These are phyloP conservation scores for Podila epigama DNA, from an alignment of 192 early-diverging fungal species.

Conservation along the genomic window DNA sequence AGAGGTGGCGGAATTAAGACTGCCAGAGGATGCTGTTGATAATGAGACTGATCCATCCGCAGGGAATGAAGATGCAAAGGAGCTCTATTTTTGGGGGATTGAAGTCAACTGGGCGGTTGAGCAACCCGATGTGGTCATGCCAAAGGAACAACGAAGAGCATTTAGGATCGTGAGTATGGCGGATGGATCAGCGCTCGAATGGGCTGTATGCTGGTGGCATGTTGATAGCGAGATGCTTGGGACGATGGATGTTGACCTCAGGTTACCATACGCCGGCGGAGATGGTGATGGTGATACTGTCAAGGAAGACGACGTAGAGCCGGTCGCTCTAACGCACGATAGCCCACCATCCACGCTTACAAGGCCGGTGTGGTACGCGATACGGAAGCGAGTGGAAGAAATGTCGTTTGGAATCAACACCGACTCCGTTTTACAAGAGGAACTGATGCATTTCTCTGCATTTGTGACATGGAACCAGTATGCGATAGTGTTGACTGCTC, in stretches of 20 bases:
- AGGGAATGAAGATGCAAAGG: background rate
- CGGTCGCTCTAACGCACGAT: too few relatives aligned
- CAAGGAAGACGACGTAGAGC: too few relatives aligned
- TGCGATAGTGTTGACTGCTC: constrained; percentile 11
- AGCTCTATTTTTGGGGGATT: constrained; percentile 37
- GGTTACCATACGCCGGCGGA: too few relatives aligned
- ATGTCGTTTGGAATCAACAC: constrained; percentile 4
- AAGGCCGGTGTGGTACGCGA: background rate
- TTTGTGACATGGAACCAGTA: constrained; percentile 44
- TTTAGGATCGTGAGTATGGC: constrained; percentile 40
- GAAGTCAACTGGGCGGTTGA: constrained; percentile 36
- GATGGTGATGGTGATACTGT: constrained; percentile 2
- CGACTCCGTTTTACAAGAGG: background rate
- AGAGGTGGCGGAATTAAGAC: constrained; percentile 20
- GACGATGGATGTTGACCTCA: background rate
- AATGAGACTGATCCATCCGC: background rate
- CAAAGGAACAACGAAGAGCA: background rate
- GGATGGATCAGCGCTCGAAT: constrained; percentile 18
- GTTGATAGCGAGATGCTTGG: constrained; percentile 9
- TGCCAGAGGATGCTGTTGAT: constrained; percentile 2
- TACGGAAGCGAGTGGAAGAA: constrained; percentile 18
- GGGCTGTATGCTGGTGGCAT: constrained; percentile 39
- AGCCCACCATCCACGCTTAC: background rate
- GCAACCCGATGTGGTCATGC: background rate
- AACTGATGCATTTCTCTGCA: constrained; percentile 19